These are phyloP conservation scores for Pelargonium nanum DNA, from an alignment of 345 rosid genomes.

Conservation along the genomic window DNA sequence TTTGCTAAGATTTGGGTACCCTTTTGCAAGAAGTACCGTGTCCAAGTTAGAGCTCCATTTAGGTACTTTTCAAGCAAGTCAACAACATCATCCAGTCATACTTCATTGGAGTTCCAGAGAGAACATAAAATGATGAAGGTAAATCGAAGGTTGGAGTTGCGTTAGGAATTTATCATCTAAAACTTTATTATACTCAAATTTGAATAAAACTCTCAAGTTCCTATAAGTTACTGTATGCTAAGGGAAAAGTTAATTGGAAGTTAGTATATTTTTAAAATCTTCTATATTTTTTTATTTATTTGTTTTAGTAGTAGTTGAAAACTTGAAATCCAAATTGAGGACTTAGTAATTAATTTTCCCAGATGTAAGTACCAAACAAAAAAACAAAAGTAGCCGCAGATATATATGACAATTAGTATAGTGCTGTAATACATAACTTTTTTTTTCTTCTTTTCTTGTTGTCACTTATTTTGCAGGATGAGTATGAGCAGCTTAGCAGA, in stretches of 20 bases:
- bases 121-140: constrained; percentile 47
- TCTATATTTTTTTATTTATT: not conserved
- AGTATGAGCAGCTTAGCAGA: constrained; percentile 32
- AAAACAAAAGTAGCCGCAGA: too few species aligned
- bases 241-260: not conserved
- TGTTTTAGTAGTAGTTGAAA: not conserved
- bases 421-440: too few species aligned
- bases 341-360: too few species aligned
- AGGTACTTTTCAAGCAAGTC: constrained; percentile 32
- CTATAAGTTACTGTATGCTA: too few species aligned
- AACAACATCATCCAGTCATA: not conserved
- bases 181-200: too few species aligned
- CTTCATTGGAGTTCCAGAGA: constrained; percentile 29
- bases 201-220: not conserved
- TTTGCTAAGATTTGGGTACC: constrained; percentile 71
- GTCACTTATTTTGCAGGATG: constrained; percentile 24
- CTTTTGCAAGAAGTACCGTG: constrained; percentile 45
- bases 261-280: not conserved
- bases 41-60: constrained; percentile 59
- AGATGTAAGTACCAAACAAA: too few species aligned
- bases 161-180: too few species aligned
- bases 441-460: too few species aligned
- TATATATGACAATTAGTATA: too few species aligned
- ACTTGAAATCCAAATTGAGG: too few species aligned
- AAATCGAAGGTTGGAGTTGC: not conserved